Evolutionary conservation across 192 early-diverging fungal genomes (phyloP).

Genomic region (Powellomyces hirtus): DNA sequence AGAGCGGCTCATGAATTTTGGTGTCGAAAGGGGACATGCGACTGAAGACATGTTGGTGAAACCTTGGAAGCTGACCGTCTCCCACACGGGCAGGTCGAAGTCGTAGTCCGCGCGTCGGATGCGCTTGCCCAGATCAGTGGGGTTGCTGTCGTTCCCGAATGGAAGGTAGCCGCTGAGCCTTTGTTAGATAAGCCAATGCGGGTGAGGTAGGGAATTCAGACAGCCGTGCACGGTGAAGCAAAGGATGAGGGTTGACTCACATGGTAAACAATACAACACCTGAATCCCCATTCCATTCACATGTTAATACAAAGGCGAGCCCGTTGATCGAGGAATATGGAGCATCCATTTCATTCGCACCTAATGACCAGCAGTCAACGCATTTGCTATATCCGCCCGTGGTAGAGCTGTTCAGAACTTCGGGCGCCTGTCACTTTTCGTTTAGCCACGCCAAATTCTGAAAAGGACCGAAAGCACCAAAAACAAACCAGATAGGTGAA

Average conservation of each 20-base stretch:
- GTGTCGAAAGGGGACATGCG: neutral
- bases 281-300: neutral
- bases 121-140: neutral
- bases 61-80: conserved; percentile 10
- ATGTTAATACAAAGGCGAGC: neutral
- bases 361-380: conserved; percentile 33
- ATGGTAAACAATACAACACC: conserved; percentile 26
- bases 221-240: too few species aligned
- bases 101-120: neutral
- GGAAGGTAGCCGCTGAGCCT: conserved; percentile 24
- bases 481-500: conserved; percentile 20
- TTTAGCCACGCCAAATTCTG: neutral
- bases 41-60: too few species aligned
- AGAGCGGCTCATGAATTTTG: neutral
- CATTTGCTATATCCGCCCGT: neutral
- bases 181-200: neutral
- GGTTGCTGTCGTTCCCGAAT: conserved; percentile 16
- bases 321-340: neutral
- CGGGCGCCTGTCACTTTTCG: conserved; percentile 18
- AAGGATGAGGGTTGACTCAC: too few species aligned
- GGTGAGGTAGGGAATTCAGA: neutral
- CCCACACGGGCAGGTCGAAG: conserved; percentile 4
- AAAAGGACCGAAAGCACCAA: neutral
- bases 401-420: conserved; percentile 4
- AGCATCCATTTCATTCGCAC: neutral